Percentiles rank a stretch among this genome's conserved stretches.
Conservation (phyloP, 352 stramenopile species). For the Phytophthora tentaculata region DNA sequence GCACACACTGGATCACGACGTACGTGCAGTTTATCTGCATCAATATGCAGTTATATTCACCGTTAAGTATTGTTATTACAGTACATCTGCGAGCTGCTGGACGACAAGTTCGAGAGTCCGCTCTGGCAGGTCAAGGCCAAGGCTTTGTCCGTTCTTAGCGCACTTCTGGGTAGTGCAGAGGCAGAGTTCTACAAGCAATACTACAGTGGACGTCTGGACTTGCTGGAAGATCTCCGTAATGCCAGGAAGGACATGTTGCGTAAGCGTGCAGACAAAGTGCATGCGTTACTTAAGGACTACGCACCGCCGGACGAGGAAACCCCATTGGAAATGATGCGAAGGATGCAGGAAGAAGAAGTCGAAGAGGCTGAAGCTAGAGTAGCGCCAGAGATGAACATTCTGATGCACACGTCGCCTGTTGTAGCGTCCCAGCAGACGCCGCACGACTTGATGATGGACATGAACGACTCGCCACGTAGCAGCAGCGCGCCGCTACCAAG, state of each 20-base stretch:
- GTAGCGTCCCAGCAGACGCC: constrained; percentile 44
- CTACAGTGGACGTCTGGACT: constrained; percentile 52
- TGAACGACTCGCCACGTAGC: constrained; percentile 41
- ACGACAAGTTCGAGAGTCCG: constrained; percentile 83
- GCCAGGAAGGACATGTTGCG: constrained; percentile 81
- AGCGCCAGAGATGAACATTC: constrained; percentile 18
- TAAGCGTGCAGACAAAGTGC: constrained; percentile 80
- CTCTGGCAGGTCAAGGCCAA: constrained; percentile 88
- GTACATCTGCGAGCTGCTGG: constrained; percentile 87
- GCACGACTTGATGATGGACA: constrained; percentile 33
- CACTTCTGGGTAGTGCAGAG: constrained; percentile 62
- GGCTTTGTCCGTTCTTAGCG: constrained; percentile 75
- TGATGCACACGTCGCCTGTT: constrained; percentile 53
- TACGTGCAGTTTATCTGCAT: constrained; percentile 29
- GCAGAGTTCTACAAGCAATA: constrained; percentile 74
- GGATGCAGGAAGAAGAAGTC: constrained; percentile 40
- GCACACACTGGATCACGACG: constrained; percentile 72
- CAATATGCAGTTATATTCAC: not conserved
- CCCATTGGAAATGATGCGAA: constrained; percentile 40
- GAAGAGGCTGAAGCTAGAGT: constrained; percentile 20
- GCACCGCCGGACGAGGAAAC: constrained; percentile 33
- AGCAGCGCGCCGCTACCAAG: constrained; percentile 42
- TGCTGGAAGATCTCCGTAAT: constrained; percentile 65
- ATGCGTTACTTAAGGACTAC: constrained; percentile 40
- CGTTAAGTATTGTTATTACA: constrained; percentile 14